Conservation (phyloP, 2,329 filamentous ascomycete species). For the Phyllosticta ampelicida region DNA sequence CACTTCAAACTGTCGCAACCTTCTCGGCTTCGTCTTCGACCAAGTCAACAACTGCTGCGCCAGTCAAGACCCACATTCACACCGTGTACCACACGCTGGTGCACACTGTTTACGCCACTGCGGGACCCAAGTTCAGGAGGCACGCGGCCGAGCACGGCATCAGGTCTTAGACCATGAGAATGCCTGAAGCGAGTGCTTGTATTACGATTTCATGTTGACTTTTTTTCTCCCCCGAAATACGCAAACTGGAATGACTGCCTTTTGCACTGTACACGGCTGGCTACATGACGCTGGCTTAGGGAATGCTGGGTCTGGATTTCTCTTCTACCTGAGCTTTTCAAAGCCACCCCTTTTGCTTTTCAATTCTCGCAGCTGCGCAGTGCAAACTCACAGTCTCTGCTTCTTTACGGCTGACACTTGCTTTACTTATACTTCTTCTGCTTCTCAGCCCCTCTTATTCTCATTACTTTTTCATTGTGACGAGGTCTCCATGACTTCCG, state of each 20-base stretch:
- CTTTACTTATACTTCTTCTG: neutral
- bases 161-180: neutral
- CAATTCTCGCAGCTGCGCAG: neutral
- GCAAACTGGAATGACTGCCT: neutral
- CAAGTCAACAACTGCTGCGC: neutral
- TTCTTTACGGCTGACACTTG: neutral
- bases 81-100: neutral
- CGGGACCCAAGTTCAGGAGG: neutral
- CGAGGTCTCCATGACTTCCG: conserved; percentile 3
- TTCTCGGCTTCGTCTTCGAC: neutral
- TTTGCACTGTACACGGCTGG: neutral
- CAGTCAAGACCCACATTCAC: conserved; percentile 1
- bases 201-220: neutral
- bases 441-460: neutral
- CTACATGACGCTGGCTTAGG: neutral
- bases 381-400: neutral
- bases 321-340: neutral
- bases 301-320: neutral
- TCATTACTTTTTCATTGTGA: conserved; percentile 2
- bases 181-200: neutral
- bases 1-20: neutral
- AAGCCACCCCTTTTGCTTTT: neutral
- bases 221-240: neutral
- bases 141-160: conserved; percentile 3
- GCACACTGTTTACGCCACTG: conserved; percentile 3